A percentile compares a stretch with the other conserved stretches of the same genome.
Evolutionary conservation across 2,329 filamentous ascomycete species (phyloP).

Genomic region (Arthroderma uncinatum): DNA sequence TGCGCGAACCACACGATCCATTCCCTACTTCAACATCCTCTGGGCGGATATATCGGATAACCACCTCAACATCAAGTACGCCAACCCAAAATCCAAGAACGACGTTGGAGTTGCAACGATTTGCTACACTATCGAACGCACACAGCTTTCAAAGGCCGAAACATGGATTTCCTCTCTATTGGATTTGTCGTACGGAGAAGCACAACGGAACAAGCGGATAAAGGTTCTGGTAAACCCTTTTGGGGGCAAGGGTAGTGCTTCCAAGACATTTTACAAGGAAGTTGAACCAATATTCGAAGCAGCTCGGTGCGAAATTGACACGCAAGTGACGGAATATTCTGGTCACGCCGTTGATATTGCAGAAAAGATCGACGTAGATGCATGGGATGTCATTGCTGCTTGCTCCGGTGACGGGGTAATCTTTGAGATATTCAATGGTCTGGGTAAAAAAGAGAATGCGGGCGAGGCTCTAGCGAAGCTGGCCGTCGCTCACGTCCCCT

Average conservation of each 20-base stretch:
- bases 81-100: slow-evolving; percentile 48
- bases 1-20: slow-evolving; percentile 30
- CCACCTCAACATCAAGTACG: slow-evolving; percentile 62
- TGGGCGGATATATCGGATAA: slow-evolving; percentile 58
- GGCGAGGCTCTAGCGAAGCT: slow-evolving; percentile 61
- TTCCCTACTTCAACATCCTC: slow-evolving; percentile 74
- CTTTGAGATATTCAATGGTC: slow-evolving; percentile 88
- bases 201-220: slow-evolving; percentile 61
- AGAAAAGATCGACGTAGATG: slow-evolving; percentile 62
- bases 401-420: slow-evolving; percentile 88
- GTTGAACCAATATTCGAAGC: slow-evolving; percentile 75
- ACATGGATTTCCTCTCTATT: slow-evolving; percentile 57
- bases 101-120: slow-evolving; percentile 51
- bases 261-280: slow-evolving; percentile 60
- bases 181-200: slow-evolving; percentile 56
- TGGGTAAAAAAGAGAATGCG: slow-evolving; percentile 67
- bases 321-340: slow-evolving; percentile 57
- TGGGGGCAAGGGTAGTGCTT: slow-evolving; percentile 68
- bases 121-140: slow-evolving; percentile 49
- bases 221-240: slow-evolving; percentile 88
- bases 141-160: slow-evolving; percentile 39
- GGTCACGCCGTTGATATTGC: slow-evolving; percentile 73
- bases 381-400: slow-evolving; percentile 74
- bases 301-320: slow-evolving; percentile 64
- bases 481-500: slow-evolving; percentile 77